phyloP scores from a whole-genome alignment of 768 basidiomycete genomes.

The Pisolithus tinctorius region DNA sequence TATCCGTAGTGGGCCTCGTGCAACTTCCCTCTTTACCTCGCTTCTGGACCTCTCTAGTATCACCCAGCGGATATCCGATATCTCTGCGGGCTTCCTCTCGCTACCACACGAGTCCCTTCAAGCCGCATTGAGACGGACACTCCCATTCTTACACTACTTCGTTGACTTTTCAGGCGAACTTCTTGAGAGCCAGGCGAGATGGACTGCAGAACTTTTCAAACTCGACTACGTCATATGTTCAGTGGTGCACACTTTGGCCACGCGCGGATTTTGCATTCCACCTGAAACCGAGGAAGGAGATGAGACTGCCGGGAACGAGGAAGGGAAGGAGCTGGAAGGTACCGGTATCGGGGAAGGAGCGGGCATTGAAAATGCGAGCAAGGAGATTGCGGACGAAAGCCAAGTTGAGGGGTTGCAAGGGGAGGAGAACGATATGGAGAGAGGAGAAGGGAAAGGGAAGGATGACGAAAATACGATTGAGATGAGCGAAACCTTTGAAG shows the following conservation, averaged over 20 bases:
- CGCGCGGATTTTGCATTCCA: conserved; percentile 91
- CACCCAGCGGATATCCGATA: conserved; percentile 31
- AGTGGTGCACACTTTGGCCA: conserved; percentile 64
- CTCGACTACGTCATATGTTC: conserved; percentile 72
- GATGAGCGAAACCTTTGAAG: conserved; percentile 88
- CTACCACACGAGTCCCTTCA: conserved; percentile 27
- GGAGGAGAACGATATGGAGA: conserved; percentile 25
- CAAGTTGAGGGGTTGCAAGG: conserved; percentile 87
- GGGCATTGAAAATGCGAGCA: conserved; percentile 83
- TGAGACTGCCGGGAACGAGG: conserved; percentile 40
- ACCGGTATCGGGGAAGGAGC: conserved; percentile 85
- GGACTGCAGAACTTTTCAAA: conserved; percentile 80
- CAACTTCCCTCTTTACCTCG: conserved; percentile 39
- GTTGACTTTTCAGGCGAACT: conserved; percentile 49
- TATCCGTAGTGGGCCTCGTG: conserved; percentile 41
- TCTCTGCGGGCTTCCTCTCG: conserved; percentile 34
- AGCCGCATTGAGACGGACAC: conserved; percentile 35
- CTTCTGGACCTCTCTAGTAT: conserved; percentile 44
- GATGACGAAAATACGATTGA: conserved; percentile 78
- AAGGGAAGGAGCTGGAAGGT: conserved; percentile 52
- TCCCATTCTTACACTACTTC: conserved; percentile 75
- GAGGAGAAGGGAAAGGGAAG: conserved; percentile 35
- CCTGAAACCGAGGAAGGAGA: conserved; percentile 59
- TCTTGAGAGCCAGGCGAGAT: conserved; percentile 48
- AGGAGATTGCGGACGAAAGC: conserved; percentile 93